phyloP scores from a whole-genome alignment of 176 grass and related monocot genomes.

The Tillandsia leiboldiana region DNA sequence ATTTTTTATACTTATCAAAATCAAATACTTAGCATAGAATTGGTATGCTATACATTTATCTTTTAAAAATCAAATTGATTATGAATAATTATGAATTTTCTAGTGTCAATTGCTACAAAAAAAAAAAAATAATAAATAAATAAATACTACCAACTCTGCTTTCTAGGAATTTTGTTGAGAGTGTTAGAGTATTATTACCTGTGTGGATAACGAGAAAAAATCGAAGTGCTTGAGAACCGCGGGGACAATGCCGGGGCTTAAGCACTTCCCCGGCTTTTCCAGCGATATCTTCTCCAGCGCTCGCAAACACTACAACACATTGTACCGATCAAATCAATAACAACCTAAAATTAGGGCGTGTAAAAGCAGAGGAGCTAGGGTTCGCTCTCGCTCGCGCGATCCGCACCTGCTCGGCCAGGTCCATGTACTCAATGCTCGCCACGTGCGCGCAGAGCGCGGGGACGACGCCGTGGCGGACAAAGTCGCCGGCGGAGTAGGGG shows the following conservation, averaged over 20 bases:
- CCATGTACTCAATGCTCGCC: slow-evolving; percentile 28
- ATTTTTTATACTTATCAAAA: too few species aligned
- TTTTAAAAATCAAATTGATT: too few species aligned
- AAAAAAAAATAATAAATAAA: too few species aligned
- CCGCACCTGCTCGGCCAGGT: slow-evolving; percentile 45
- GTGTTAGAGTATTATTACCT: slow-evolving; percentile 22
- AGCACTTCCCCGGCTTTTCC: slow-evolving; percentile 22
- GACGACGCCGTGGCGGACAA: slow-evolving; percentile 18
- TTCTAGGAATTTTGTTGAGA: background rate
- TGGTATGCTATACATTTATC: too few species aligned
- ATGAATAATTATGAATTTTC: too few species aligned
- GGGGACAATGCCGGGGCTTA: slow-evolving; percentile 28
- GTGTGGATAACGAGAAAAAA: slow-evolving; percentile 25
- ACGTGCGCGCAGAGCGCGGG: slow-evolving; percentile 31
- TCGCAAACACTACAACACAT: slow-evolving; percentile 28
- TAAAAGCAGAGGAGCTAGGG: background rate
- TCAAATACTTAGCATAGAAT: too few species aligned
- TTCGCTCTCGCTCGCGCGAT: background rate
- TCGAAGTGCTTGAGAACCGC: slow-evolving; percentile 47
- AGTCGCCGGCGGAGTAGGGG: slow-evolving; percentile 5
- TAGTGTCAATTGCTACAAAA: background rate
- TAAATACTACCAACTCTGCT: too few species aligned
- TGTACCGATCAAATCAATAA: too few species aligned
- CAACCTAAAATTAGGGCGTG: too few species aligned
- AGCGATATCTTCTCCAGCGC: slow-evolving; percentile 34